Base-by-base conservation (phyloP, 1,284 basidiomycete species). In the Cutaneotrichosporon cyanovorans region DNA sequence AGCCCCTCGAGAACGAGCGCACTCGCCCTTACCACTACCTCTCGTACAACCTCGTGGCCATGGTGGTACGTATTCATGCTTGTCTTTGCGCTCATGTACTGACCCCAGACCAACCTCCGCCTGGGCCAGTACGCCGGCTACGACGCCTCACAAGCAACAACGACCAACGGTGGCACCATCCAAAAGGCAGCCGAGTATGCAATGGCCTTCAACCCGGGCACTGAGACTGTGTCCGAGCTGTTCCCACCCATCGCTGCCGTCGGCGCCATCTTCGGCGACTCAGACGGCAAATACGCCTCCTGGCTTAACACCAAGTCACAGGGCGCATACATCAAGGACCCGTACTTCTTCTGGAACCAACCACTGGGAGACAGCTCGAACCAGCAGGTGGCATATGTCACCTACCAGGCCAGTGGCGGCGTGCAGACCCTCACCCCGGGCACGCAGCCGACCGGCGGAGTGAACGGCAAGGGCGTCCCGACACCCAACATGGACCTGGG, bases 11-110 rank as follows among this genome's bases (percentile, higher is more conserved):
- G 48, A 35, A 57, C 12, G 50, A 46, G 18, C 59, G 65, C 41
- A 66, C 68, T 0, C 50, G 66, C 16, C 63, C 66, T 0, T 66
- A 57, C 53, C 66, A 69, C 48, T 69, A 69, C 48, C 53, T 61
- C 21, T 49, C 61, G 11, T 69, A 66, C 59, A 68, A 66, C 46
- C 52, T 67, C 11, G 61, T 61, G 10, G 63, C 48, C 9, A 42
- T 63, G 31, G 32, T 64, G 25, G 25, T 28, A 12, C 7, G 25
- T 21, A 31, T 23, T 15, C 21, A 18, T 21, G 32, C 20, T 21
- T n/a, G n/a, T 28, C 25, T 7, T 7, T 28, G 25, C 12, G 25
- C 25, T 28, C 25, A 12, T 28, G 25, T 28, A 7, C 38, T n/a
- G 48, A 28, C 25, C 25, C 8, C 25, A 28, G 44, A 11, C 25